A percentile compares a stretch with the other conserved stretches of the same genome.
Evolutionary conservation across 768 basidiomycete genomes (phyloP).

Genomic region (Boletellus emodensis): DNA sequence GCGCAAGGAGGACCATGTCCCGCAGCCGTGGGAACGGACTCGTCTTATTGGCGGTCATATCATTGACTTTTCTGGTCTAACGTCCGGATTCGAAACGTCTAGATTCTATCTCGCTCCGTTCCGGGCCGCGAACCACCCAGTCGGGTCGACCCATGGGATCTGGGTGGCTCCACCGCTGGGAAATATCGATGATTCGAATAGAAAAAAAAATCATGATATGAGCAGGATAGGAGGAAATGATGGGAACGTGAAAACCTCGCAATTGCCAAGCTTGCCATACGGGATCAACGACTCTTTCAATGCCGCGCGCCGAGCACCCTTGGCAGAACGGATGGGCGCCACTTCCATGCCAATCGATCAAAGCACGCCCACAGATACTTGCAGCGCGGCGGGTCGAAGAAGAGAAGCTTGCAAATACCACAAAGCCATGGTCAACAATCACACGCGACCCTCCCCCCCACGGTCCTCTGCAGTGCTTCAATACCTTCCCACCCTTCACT

Average conservation of each 20-base stretch:
- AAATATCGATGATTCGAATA: background rate
- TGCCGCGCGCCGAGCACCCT: no score
- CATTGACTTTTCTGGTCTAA: no score
- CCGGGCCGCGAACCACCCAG: background rate
- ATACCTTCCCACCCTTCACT: no score
- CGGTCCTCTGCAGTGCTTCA: no score
- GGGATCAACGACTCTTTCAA: background rate
- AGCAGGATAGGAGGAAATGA: background rate
- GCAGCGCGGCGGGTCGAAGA: conserved; percentile 4
- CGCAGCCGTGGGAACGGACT: no score
- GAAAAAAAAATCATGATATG: background rate
- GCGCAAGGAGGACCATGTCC: no score
- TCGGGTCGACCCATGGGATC: background rate
- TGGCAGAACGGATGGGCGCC: no score
- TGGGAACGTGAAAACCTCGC: no score
- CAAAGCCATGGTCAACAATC: conserved; percentile 10
- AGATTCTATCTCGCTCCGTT: background rate
- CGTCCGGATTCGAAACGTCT: no score
- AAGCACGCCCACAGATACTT: background rate
- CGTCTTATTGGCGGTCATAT: no score
- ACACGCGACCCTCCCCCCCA: background rate
- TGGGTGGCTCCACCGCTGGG: background rate
- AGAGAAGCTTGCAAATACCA: background rate
- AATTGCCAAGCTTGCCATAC: background rate
- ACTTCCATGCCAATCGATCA: conserved; percentile 19